Evolutionary conservation across 1,139 yeast genomes (phyloP), one percentile per base, ranked within the genome.

Genomic region (Barnettozyma hawaiiensis): DNA sequence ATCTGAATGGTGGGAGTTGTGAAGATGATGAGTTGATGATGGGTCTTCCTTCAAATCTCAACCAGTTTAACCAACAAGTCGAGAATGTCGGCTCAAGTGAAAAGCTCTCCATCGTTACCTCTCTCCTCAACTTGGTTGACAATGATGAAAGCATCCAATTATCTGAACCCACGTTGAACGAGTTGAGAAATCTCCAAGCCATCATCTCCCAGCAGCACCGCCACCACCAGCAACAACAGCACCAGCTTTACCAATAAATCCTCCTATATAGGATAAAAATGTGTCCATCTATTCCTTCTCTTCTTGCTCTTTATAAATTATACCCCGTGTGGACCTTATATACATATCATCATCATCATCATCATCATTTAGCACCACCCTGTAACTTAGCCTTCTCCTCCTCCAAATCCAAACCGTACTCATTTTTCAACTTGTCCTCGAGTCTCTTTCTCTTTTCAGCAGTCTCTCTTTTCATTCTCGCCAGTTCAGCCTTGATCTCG

Each of bases 401-500:
- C 23, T 69, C 69, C 12, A 71, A 54, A 40, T 74, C 71, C 21
- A 83, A 70, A 14, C 95, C 95, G 53, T 84, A 70, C 53, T 76
- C 81, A 46, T 75, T 80, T 42, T 63, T 71, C 10, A 94, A 84
- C 62, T 70, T 81, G 44, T 76, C 86, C 59, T 87, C 96, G 46
- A 89, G 69, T 48, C 84, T 71, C 52, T 73, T 67, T 59, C 95
- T 73, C 66, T 82, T 83, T 54, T 82, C 96, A 8, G 75, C 59
- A 47, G 92, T 73, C 42, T 81, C 95, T 51, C 78, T 73, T 60
- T 79, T 78, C 72, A 89, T 83, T 59, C 96, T 75, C 16, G 95
- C 96, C 37, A 89, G 70, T 62, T 90, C 97, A 0, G 95, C 92
- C 58, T 85, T 83, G 50, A 89, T 86, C 60, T 90, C 97, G 55